Percentiles rank a stretch among this genome's conserved stretches.
Evolutionary conservation across 1,139 yeast species (phyloP).

Genomic region (Arxiozyma heterogenica): DNA sequence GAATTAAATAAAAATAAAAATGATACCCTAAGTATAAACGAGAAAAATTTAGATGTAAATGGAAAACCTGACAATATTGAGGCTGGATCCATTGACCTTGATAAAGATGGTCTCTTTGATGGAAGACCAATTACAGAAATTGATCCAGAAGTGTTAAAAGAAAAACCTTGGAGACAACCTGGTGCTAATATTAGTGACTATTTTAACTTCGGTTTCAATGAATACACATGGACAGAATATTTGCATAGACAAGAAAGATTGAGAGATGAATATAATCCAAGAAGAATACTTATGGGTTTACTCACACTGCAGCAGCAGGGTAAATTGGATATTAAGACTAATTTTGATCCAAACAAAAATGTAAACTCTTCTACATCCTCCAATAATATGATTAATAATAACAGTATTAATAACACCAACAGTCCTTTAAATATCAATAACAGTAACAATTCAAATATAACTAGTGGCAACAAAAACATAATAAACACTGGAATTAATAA

Average conservation of each 20-base stretch:
- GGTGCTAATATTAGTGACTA: conserved; percentile 93
- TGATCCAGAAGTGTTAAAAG: conserved; percentile 74
- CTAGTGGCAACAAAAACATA: not conserved
- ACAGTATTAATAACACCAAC: not conserved
- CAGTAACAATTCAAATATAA: not conserved
- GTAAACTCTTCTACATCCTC: not conserved
- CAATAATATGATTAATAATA: not conserved
- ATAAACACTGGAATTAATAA: conserved; percentile 2
- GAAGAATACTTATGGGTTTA: conserved; percentile 37
- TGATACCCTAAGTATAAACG: not conserved
- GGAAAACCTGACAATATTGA: conserved; percentile 30
- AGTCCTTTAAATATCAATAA: conserved; percentile 2
- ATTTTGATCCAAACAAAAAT: conserved; percentile 5
- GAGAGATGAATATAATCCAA: conserved; percentile 67
- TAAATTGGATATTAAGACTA: conserved; percentile 21
- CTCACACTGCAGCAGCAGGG: conserved; percentile 33
- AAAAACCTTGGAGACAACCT: conserved; percentile 97
- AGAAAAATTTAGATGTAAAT: conserved; percentile 1
- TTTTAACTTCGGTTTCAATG: conserved; percentile 94
- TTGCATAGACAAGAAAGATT: conserved; percentile 79
- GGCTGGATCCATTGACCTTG: conserved; percentile 47
- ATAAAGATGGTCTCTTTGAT: conserved; percentile 68
- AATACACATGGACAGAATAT: conserved; percentile 90
- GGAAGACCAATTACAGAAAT: conserved; percentile 80
- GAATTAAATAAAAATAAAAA: not conserved